phyloP scores from a whole-genome alignment of 2,329 filamentous ascomycete species.

The Pseudogymnoascus verrucosus region DNA sequence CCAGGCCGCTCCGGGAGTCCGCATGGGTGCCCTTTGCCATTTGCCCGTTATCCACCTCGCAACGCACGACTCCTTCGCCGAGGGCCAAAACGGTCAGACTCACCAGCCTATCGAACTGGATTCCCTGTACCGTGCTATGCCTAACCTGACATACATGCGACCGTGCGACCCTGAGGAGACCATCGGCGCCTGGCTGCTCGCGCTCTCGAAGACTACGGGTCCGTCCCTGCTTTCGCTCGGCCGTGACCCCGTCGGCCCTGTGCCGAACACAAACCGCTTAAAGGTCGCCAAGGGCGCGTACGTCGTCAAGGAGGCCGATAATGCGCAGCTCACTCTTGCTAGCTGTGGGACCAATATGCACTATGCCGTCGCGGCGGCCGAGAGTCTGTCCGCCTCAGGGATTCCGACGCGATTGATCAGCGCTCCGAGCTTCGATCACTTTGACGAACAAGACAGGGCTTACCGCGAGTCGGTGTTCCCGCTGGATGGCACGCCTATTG shows the following conservation, averaged over 20 bases:
- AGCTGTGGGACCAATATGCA: not conserved
- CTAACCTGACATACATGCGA: slow-evolving; percentile 37
- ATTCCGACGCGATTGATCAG: not conserved
- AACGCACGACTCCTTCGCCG: slow-evolving; percentile 39
- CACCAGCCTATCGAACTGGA: slow-evolving; percentile 51
- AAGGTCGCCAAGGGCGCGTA: not conserved
- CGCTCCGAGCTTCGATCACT: not conserved
- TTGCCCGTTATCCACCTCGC: slow-evolving; percentile 37
- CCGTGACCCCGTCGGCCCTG: not conserved
- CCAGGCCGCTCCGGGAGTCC: slow-evolving; percentile 35
- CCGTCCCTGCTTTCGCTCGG: not conserved
- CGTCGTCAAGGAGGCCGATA: not conserved
- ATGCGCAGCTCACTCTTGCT: not conserved
- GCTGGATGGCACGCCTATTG: not conserved
- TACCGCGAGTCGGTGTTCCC: not conserved
- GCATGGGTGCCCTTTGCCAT: slow-evolving; percentile 37
- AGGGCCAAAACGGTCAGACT: slow-evolving; percentile 40
- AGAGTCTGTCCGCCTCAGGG: not conserved
- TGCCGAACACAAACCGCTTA: not conserved
- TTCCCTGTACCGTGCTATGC: slow-evolving; percentile 38
- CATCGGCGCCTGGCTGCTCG: slow-evolving; percentile 32
- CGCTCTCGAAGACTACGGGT: slow-evolving; percentile 19
- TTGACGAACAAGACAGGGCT: not conserved
- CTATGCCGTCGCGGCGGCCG: not conserved
- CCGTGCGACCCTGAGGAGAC: slow-evolving; percentile 30